Evolutionary conservation across 2,329 filamentous ascomycete species (phyloP), one percentile per base, ranked within the genome.

Genomic region (Exophiala calicioides): DNA sequence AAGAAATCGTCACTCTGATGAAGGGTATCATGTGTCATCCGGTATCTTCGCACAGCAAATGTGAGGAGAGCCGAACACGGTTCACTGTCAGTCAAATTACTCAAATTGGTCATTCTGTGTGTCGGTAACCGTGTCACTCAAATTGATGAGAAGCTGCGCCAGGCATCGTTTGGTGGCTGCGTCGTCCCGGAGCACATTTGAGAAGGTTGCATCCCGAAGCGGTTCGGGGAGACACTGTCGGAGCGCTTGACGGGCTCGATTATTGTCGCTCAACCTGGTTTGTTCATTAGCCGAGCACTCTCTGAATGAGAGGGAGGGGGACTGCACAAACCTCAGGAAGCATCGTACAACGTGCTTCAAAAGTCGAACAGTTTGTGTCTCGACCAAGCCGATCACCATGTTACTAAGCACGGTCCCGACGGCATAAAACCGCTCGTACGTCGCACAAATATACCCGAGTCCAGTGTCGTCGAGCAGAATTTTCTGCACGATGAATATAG

Each of bases 401-500:
- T 97, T 98, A 73, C 89, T 95, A 29, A 98, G 75, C 4, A 98
- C 93, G 1, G 93, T 98, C 4, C 93, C 93, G 4, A 98, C 93
- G 5, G 93, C 93, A 60, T 97, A 98, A 71, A 98, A 98, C 15
- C 93, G 82, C 75, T 98, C 93, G 62, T 98, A 98, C 1, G 93
- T 98, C 56, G 94, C 91, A 71, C 93, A 98, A 49, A 98, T 98
- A 69, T 98, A 98, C 63, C 93, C 93, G 53, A 98, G 79, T 3
- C 93, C 93, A 61, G 95, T 91, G 62, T 98, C 93, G 64, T 98
- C 93, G 2, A 98, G 80, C 41, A 98, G 74, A 19, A 98, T 98
- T 78, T 98, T 98, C 71, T 98, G 93, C 13, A 98, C 93, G 61
- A 98, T 98, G 74, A 98, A 98, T 62, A 98, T 98, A 48, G 93